Percentiles rank a stretch among this genome's conserved stretches.
phyloP scores from a whole-genome alignment of 2,329 filamentous ascomycete genomes.

The Diaporthe eres region DNA sequence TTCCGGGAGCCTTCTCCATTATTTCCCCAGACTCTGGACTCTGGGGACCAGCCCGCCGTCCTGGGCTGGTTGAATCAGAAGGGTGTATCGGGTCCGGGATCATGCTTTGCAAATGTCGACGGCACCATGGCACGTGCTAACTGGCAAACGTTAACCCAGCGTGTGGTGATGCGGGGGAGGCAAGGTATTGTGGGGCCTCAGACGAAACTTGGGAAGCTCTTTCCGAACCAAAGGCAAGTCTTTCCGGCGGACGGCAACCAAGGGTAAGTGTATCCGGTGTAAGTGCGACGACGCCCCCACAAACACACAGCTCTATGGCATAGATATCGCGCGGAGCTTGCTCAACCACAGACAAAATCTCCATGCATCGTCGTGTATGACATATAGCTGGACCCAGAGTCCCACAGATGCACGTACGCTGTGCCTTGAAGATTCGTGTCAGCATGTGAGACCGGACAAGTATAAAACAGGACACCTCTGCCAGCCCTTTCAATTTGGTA shows the following conservation, averaged over 20 bases:
- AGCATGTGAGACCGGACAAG: constrained; percentile 10
- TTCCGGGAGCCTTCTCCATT: neutral
- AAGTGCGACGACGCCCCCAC: neutral
- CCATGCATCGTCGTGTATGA: neutral
- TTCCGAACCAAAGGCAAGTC: neutral
- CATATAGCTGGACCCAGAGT: neutral
- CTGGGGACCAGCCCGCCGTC: neutral
- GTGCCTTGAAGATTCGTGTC: neutral
- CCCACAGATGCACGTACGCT: neutral
- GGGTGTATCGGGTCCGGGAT: constrained; percentile 1
- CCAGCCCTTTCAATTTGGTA: too few relatives aligned
- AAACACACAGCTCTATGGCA: neutral
- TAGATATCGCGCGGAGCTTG: neutral
- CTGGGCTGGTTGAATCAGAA: neutral
- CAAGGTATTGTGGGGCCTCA: neutral
- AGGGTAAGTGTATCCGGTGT: constrained; percentile 12
- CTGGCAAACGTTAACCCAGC: neutral
- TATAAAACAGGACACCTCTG: constrained; percentile 1
- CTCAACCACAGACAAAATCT: neutral
- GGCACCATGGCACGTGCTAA: neutral
- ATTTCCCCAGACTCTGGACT: neutral
- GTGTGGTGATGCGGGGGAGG: neutral
- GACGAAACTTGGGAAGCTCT: neutral
- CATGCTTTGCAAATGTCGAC: neutral
- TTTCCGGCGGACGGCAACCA: neutral